A percentile compares a stretch with the other conserved stretches of the same genome.
Evolutionary conservation across 768 basidiomycete genomes (phyloP).

Genomic region (Rossbeevera mucosa): DNA sequence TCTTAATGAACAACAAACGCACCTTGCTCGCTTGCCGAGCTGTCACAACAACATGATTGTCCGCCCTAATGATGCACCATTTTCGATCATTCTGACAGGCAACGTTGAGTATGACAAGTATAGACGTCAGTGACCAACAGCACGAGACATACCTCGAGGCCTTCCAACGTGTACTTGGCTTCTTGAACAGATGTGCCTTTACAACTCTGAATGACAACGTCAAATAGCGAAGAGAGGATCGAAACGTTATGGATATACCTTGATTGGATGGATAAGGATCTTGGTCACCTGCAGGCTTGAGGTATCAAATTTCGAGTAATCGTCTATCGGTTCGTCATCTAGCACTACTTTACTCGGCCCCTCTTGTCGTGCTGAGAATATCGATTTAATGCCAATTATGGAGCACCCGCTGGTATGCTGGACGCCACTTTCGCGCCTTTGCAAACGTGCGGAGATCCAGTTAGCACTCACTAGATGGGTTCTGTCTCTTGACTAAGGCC

Average conservation of each 20-base stretch:
- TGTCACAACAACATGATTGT: conserved; percentile 53
- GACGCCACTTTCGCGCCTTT: not conserved
- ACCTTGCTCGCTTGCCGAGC: conserved; percentile 64
- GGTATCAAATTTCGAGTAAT: conserved; percentile 26
- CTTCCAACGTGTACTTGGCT: conserved; percentile 54
- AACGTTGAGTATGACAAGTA: not conserved
- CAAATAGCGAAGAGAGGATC: not conserved
- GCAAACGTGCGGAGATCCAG: not conserved
- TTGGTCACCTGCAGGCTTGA: conserved; percentile 44
- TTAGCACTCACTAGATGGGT: conserved; percentile 13
- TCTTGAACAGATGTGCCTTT: conserved; percentile 57
- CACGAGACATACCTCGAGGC: conserved; percentile 53
- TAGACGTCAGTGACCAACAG: not conserved
- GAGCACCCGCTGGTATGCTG: not conserved
- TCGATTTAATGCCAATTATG: conserved; percentile 3
- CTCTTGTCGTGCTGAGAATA: conserved; percentile 10
- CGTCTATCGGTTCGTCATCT: not conserved
- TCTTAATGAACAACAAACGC: not conserved
- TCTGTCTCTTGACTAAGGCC: conserved; percentile 1
- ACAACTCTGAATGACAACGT: conserved; percentile 53
- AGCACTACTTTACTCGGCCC: not conserved
- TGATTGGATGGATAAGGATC: conserved; percentile 65
- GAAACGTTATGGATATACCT: conserved; percentile 31
- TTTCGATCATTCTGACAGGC: conserved; percentile 58
- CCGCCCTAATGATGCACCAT: conserved; percentile 64